Base-by-base conservation (phyloP, 768 basidiomycete species). In the Tubosaeta sp. region DNA sequence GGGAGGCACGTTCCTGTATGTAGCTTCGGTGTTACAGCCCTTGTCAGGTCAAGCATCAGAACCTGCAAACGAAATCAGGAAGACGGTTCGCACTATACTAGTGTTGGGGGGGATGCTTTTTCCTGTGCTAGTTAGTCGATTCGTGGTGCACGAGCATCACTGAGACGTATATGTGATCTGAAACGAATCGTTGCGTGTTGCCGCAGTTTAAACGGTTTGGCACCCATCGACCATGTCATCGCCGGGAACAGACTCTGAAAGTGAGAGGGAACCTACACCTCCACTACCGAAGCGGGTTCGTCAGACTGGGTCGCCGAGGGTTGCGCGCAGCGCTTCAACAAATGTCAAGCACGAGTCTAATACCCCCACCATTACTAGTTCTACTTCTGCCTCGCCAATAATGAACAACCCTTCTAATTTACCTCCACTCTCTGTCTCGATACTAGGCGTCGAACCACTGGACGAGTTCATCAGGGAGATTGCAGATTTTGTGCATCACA, bases 1-100 rank as follows among this genome's bases (percentile, higher is more conserved):
- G 90, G 94, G 90, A 40, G 94, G 94, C 9, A 93, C 91, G 3
- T 96, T 96, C 71, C 75, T 97, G 34, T 96, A 95, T 63, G 94
- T 97, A 9, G 92, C 94, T 1, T 93, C 93, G 1, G 86, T 91
- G 35, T 74, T 93, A n/a, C 90, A 91, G 61, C 81, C 87, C 3
- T 77, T 86, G 29, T 83, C 86, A 29, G 73, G 77, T 16, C 74
- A 76, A 46, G 64, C 67, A 24, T 69, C 62, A 34, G 71, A 57
- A 54, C 52, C 62, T 5, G 52, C 72, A 9, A 72, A 73, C 21
- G 78, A 77, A 38, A 67, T 84, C 38, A 67, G 71, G 12, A 75
- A 77, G 44, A 62, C 62, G 30, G 53, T 68, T 24, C 77, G 87
- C 29, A 72, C 83, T 12, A 55, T 69, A 18, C 66, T 89, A 40